Conservation (phyloP, 2,329 filamentous ascomycete species). For the Phialemoniopsis sp. region DNA sequence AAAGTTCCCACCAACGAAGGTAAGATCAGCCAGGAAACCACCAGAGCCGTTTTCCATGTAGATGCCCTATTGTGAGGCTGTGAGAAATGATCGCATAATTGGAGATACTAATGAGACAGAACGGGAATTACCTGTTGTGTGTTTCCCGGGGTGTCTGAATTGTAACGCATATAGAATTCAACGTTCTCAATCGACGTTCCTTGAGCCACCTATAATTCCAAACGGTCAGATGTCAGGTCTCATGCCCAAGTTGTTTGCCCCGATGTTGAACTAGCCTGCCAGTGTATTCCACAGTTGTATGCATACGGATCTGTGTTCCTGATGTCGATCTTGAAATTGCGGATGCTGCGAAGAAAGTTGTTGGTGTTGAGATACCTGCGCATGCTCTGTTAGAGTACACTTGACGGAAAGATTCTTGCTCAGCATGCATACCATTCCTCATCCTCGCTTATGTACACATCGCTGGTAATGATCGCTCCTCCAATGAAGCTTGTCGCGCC, state of each 20-base stretch:
- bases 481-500: too few relatives aligned
- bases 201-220: too few relatives aligned
- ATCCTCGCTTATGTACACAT: not conserved
- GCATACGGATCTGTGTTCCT: constrained; percentile 20
- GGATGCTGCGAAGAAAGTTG: constrained; percentile 61
- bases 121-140: not conserved
- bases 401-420: too few relatives aligned
- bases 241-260: too few relatives aligned
- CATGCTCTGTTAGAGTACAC: constrained; percentile 1
- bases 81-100: too few relatives aligned
- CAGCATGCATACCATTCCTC: not conserved
- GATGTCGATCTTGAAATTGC: constrained; percentile 61
- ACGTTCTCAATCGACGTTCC: constrained; percentile 49
- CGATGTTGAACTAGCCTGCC: too few relatives aligned
- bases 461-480: not conserved
- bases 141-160: constrained; percentile 17
- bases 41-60: constrained; percentile 29
- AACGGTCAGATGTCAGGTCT: too few relatives aligned
- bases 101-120: too few relatives aligned
- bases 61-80: constrained; percentile 9
- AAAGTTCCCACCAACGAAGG: constrained; percentile 52
- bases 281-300: constrained; percentile 47
- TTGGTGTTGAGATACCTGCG: constrained; percentile 38
- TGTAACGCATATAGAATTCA: constrained; percentile 37
- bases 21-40: constrained; percentile 26